phyloP scores from a whole-genome alignment of 345 rosid genomes.

The Salix viminalis region DNA sequence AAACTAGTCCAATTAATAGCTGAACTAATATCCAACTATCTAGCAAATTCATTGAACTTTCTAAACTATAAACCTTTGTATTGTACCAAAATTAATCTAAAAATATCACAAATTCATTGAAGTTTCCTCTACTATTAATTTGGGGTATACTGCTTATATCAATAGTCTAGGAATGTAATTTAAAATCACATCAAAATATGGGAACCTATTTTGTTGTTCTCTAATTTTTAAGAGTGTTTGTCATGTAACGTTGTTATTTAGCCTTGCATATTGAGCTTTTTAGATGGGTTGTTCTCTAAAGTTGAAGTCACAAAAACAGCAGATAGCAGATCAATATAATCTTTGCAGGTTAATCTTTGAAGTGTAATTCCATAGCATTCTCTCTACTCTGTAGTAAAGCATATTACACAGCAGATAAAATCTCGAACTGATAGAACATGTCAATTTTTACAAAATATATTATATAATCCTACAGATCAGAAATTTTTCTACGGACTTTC shows the following conservation, averaged over 20 bases:
- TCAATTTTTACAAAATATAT: neutral
- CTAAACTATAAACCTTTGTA: neutral
- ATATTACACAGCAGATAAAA: neutral
- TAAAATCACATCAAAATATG: neutral
- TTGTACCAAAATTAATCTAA: neutral
- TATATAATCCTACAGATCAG: neutral
- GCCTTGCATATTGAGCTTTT: neutral
- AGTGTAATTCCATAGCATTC: neutral
- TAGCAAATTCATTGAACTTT: too few species aligned
- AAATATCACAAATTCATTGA: too few species aligned
- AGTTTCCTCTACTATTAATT: neutral
- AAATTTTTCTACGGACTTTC: neutral
- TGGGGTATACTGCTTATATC: neutral
- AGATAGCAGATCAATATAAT: neutral
- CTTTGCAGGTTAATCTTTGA: neutral
- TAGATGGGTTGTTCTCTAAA: neutral
- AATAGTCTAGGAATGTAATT: neutral
- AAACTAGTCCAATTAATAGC: too few species aligned
- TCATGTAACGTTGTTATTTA: neutral
- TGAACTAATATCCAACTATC: too few species aligned
- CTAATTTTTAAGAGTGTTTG: neutral
- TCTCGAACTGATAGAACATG: neutral
- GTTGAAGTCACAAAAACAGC: neutral
- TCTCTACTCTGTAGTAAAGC: neutral
- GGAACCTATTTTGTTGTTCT: neutral